Conservation (phyloP, 75 land plant species). For the Picea sitchensis region DNA sequence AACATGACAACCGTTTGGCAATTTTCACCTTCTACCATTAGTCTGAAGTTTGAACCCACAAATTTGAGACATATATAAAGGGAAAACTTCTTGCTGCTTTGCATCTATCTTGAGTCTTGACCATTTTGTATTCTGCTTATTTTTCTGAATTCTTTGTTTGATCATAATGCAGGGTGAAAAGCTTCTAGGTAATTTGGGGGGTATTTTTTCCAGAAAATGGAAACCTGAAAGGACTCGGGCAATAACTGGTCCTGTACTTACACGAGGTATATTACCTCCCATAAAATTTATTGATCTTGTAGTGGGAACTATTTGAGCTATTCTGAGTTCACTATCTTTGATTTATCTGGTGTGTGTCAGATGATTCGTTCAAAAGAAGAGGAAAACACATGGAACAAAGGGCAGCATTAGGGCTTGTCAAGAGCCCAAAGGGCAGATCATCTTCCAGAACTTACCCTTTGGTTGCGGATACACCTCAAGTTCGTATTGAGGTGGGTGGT, state of each 20-base stretch:
- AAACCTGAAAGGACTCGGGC: conserved; percentile 78
- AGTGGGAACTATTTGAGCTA: not conserved
- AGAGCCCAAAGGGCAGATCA: conserved; percentile 24
- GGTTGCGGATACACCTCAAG: conserved; percentile 35
- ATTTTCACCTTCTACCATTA: not conserved
- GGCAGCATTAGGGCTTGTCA: conserved; percentile 47
- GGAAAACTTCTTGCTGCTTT: not conserved
- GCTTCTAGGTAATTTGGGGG: conserved; percentile 90
- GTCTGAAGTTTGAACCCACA: too few relatives aligned
- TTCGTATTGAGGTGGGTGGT: conserved; percentile 56
- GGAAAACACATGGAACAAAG: conserved; percentile 61
- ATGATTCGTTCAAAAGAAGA: conserved; percentile 49
- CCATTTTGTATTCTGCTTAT: not conserved
- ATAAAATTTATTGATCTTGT: not conserved
- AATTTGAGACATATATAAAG: not conserved
- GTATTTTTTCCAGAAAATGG: conserved; percentile 92
- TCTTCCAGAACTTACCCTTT: conserved; percentile 24
- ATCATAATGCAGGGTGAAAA: conserved; percentile 79
- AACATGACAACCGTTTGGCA: too few relatives aligned
- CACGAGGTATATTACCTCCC: conserved; percentile 29
- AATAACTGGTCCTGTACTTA: conserved; percentile 59
- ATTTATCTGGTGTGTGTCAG: conserved; percentile 23
- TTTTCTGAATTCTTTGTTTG: not conserved
- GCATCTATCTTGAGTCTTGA: not conserved
- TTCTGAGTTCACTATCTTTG: not conserved